Evolutionary conservation across 2,329 filamentous ascomycete species (phyloP).

Genomic region (Alternaria viburni): DNA sequence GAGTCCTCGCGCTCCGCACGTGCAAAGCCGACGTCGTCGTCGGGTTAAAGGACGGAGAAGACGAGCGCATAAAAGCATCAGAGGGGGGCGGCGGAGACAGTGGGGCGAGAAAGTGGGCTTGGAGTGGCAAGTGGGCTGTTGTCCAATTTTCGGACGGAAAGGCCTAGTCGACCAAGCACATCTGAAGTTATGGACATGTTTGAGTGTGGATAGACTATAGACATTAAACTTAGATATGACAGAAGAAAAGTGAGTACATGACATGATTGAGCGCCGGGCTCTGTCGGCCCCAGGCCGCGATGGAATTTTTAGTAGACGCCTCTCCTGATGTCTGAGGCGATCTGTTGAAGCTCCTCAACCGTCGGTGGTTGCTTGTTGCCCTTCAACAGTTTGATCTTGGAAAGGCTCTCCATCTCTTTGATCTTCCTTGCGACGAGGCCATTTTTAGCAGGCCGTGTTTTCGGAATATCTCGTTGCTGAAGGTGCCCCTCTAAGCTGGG

Average conservation of each 20-base stretch:
- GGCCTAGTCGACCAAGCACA: conserved; percentile 13
- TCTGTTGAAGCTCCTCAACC: conserved; percentile 30
- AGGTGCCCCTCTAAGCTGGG: not conserved
- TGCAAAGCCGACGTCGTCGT: conserved; percentile 98
- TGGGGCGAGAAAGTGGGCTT: conserved; percentile 83
- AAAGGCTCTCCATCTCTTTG: conserved; percentile 2
- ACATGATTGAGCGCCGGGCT: not conserved
- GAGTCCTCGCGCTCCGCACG: conserved; percentile 84
- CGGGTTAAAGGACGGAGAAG: conserved; percentile 78
- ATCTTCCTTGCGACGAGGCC: conserved; percentile 2
- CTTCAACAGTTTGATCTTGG: not conserved
- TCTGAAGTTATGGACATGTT: not conserved
- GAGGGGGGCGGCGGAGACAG: conserved; percentile 74
- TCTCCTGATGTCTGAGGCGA: conserved; percentile 29
- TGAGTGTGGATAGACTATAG: not conserved
- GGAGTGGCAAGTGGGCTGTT: conserved; percentile 97
- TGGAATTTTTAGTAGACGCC: conserved; percentile 16
- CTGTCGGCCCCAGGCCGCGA: not conserved
- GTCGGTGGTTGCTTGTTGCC: conserved; percentile 20
- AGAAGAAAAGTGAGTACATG: not conserved
- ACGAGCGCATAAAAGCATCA: conserved; percentile 75
- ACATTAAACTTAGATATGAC: not conserved
- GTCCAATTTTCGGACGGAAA: conserved; percentile 81
- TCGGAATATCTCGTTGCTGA: not conserved
- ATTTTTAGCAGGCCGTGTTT: not conserved